Conservation (phyloP, 345 rosid genomes). For the Zanthoxylum bungeanum region DNA sequence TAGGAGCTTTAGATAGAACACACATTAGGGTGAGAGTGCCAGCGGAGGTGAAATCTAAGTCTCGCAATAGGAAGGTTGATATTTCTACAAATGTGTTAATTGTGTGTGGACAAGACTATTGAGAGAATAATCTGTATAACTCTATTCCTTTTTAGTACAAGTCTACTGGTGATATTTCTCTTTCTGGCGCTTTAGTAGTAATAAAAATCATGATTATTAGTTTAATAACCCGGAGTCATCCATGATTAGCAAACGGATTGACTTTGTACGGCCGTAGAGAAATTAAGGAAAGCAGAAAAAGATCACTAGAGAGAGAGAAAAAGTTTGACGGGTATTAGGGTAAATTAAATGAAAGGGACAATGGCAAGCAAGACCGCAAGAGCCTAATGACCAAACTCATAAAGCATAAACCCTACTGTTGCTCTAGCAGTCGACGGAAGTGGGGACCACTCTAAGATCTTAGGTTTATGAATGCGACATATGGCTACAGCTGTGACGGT, state of each 20-base stretch:
- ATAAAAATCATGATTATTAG: neutral
- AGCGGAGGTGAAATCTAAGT: too few species aligned
- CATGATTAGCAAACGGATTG: neutral
- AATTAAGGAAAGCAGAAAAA: neutral
- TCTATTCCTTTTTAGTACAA: too few species aligned
- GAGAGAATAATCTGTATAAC: too few species aligned
- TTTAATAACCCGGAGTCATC: neutral
- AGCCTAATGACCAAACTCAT: too few species aligned
- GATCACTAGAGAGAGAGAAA: neutral
- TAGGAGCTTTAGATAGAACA: too few species aligned
- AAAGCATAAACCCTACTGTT: neutral
- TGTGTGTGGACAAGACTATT: too few species aligned
- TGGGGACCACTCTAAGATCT: constrained; percentile 30
- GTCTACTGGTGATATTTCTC: too few species aligned
- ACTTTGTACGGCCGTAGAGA: neutral
- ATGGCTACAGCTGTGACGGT: constrained; percentile 36
- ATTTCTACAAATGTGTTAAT: too few species aligned
- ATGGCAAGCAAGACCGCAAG: neutral
- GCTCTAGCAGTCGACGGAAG: neutral
- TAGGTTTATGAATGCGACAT: constrained; percentile 31
- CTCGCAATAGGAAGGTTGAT: too few species aligned
- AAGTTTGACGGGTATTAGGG: constrained; percentile 1
- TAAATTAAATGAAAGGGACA: constrained; percentile 24
- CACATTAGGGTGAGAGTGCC: too few species aligned
- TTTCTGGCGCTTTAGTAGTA: too few species aligned